These are phyloP conservation scores for Leersia perrieri DNA, from an alignment of 176 grass and related monocot genomes.

Conservation along the genomic window DNA sequence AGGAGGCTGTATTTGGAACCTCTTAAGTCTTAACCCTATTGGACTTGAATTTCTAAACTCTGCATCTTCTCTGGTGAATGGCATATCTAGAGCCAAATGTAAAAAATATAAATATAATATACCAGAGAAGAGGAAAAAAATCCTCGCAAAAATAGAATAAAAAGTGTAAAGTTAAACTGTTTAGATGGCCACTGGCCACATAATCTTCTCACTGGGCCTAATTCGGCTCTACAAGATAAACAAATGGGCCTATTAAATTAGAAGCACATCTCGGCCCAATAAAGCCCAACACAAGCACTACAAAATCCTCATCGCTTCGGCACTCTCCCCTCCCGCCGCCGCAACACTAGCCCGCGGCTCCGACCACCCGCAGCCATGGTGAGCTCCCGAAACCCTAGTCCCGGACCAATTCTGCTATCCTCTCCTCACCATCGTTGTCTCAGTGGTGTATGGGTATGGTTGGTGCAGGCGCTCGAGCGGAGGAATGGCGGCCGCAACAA, in stretches of 20 bases:
- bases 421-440: background rate
- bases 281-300: conserved; percentile 19
- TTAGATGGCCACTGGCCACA: background rate
- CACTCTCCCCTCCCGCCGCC: background rate
- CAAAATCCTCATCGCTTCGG: background rate
- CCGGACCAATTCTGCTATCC: background rate
- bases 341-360: conserved; percentile 18
- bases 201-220: background rate
- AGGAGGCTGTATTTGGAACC: background rate
- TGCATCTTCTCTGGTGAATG: no score
- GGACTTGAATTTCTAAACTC: background rate
- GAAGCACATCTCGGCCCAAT: background rate
- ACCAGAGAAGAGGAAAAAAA: background rate
- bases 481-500: conserved; percentile 80
- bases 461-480: conserved; percentile 60
- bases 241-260: background rate
- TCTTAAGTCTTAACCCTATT: background rate
- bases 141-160: background rate
- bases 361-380: conserved; percentile 31
- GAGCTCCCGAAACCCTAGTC: background rate
- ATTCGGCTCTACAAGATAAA: background rate
- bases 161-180: background rate
- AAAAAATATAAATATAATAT: no score
- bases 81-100: no score
- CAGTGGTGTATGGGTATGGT: background rate